Conservation (phyloP, 139 green algal species). For the Tetradesmus obliquus region DNA sequence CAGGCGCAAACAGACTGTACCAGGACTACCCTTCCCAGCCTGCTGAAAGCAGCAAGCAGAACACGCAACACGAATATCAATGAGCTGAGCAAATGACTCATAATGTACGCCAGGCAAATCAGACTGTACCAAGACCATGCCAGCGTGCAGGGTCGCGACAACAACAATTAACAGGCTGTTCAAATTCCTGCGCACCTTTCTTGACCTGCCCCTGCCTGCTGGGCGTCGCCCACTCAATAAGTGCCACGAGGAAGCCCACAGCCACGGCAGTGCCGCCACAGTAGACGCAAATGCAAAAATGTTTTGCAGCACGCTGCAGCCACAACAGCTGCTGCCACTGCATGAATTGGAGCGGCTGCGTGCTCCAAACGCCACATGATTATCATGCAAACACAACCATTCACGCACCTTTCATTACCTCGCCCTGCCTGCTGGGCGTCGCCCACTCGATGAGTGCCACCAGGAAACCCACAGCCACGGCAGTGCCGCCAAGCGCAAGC, state of each 20-base stretch:
- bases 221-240: slow-evolving; percentile 25
- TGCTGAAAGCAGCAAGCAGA: too few species aligned
- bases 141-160: background rate
- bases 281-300: too few species aligned
- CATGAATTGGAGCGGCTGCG: too few species aligned
- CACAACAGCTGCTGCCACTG: too few species aligned
- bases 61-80: too few species aligned
- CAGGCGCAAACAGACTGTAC: slow-evolving; percentile 17
- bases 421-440: slow-evolving; percentile 2
- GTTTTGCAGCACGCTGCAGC: too few species aligned
- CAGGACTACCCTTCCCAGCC: background rate
- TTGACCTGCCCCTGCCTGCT: background rate
- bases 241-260: slow-evolving; percentile 21
- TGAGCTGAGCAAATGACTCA: slow-evolving; percentile 3
- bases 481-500: slow-evolving; percentile 29
- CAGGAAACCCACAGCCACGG: slow-evolving; percentile 26
- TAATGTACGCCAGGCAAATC: background rate
- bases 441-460: slow-evolving; percentile 23
- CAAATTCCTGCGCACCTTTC: slow-evolving; percentile 1
- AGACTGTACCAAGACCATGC: background rate
- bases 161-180: too few species aligned
- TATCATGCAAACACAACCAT: too few species aligned
- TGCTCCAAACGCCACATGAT: too few species aligned
- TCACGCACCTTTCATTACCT: slow-evolving; percentile 15
- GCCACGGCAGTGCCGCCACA: background rate